These are phyloP conservation scores for Centaurea solstitialis DNA, from an alignment of 129 eudicot species.

Conservation along the genomic window DNA sequence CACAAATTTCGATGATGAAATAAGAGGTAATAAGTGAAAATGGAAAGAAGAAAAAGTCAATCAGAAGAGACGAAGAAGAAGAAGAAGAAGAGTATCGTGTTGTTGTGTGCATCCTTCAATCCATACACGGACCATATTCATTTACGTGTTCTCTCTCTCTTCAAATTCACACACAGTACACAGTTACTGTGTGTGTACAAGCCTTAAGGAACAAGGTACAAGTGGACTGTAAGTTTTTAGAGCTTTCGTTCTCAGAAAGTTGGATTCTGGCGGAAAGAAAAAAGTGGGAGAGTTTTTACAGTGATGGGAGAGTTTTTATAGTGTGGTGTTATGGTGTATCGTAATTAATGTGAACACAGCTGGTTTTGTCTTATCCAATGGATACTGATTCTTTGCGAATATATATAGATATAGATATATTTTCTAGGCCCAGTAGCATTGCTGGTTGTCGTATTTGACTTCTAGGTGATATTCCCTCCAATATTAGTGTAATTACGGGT, in stretches of 20 bases:
- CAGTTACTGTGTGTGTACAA: constrained; percentile 23
- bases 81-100: constrained; percentile 37
- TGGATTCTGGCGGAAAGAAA: constrained; percentile 24
- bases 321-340: constrained; percentile 16
- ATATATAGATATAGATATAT: neutral
- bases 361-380: constrained; percentile 21
- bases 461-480: neutral
- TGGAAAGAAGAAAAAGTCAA: neutral
- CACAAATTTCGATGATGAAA: neutral
- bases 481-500: too few species aligned
- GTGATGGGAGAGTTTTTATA: constrained; percentile 17
- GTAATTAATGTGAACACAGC: constrained; percentile 8
- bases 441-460: neutral
- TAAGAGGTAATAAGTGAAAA: neutral
- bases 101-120: constrained; percentile 26
- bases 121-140: constrained; percentile 57
- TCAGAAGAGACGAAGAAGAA: neutral
- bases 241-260: constrained; percentile 52
- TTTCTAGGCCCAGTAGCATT: too few species aligned
- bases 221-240: constrained; percentile 12
- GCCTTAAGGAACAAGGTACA: constrained; percentile 8
- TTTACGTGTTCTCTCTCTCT: constrained; percentile 38
- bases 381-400: neutral
- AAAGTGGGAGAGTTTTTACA: constrained; percentile 22
- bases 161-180: neutral